Base-by-base conservation (phyloP, 495 filamentous ascomycete genomes). In the Glutinoglossum americanum region DNA sequence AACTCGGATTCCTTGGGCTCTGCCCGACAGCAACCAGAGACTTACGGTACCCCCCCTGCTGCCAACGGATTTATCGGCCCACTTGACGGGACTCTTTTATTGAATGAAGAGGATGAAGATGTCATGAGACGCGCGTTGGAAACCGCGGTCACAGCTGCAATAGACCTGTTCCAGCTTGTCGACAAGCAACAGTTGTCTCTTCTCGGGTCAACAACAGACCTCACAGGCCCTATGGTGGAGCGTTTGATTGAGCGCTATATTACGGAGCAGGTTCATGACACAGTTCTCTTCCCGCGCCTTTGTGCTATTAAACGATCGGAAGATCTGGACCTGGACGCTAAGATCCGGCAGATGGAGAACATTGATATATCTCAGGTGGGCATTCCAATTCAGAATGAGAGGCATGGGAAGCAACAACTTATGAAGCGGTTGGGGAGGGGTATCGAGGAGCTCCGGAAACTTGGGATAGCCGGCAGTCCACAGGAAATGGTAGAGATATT, bases 311-410 rank as follows among this genome's bases (percentile, higher is more conserved):
- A 84, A 58, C 78, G 81, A 32, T 71, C 77, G 1, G 89, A 96
- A 55, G 93, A 99, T 68, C 73, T 80, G n/a, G 90, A 99, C 63
- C 69, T 99, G 48, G 89, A 96, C 66, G 78, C 80, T 19, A 85
- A 90, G 61, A 89, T 96, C 49, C 77, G 85, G 56, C 84, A 93
- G 63, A 96, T 96, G 86, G 80, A 85, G 62, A 83, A 83, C 65
- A 82, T 99, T 56, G 92, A 99, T 65, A 83, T 99, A 45, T 87
- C 87, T 1, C 93, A 99, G 69, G 79, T 97, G 30, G 93, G 93
- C 1, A 87, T 97, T 45, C 72, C 76, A 17, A 82, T 93, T 47
- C 83, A 87, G 57, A 81, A 79, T 25, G 86, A 85, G 0, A 74
- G 73, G 39, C 71, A 72, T 60, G 83, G 77, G 11, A 94, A 88